These are phyloP conservation scores for Mycena capillaripes DNA, from an alignment of 768 basidiomycete genomes.

Conservation along the genomic window DNA sequence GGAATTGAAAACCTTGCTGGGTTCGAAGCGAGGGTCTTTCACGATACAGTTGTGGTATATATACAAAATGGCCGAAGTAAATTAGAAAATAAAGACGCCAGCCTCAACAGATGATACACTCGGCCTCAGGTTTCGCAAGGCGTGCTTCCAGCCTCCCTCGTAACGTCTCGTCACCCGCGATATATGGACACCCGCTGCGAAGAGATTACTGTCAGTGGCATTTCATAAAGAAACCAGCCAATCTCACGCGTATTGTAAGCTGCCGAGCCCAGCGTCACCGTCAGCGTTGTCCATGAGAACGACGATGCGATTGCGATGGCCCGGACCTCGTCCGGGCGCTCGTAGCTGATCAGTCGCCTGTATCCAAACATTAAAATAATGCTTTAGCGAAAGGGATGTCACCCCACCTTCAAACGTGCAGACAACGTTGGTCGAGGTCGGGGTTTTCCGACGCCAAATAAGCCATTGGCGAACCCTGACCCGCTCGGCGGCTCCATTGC, in stretches of 20 bases:
- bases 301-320: conserved; percentile 41
- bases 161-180: conserved; percentile 47
- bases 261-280: conserved; percentile 41
- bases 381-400: conserved; percentile 34
- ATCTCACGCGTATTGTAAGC: conserved; percentile 58
- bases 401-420: conserved; percentile 44
- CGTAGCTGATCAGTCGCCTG: conserved; percentile 20
- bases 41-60: conserved; percentile 8
- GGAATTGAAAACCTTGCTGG: no score
- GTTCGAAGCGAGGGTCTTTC: conserved; percentile 1
- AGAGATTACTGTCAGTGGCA: neutral
- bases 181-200: conserved; percentile 47
- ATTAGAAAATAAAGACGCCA: neutral
- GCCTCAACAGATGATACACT: conserved; percentile 48
- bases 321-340: neutral
- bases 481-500: conserved; percentile 22
- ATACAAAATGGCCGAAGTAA: no score
- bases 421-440: conserved; percentile 41
- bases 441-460: conserved; percentile 30
- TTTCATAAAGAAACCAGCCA: neutral
- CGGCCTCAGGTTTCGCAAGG: conserved; percentile 43
- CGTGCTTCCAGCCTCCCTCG: conserved; percentile 46
- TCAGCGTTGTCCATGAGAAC: conserved; percentile 43
- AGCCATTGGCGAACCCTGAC: conserved; percentile 21
- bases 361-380: neutral